Percentiles rank a stretch among this genome's conserved stretches.
phyloP scores from a whole-genome alignment of 768 basidiomycete genomes.

The Boletus barrowsii region DNA sequence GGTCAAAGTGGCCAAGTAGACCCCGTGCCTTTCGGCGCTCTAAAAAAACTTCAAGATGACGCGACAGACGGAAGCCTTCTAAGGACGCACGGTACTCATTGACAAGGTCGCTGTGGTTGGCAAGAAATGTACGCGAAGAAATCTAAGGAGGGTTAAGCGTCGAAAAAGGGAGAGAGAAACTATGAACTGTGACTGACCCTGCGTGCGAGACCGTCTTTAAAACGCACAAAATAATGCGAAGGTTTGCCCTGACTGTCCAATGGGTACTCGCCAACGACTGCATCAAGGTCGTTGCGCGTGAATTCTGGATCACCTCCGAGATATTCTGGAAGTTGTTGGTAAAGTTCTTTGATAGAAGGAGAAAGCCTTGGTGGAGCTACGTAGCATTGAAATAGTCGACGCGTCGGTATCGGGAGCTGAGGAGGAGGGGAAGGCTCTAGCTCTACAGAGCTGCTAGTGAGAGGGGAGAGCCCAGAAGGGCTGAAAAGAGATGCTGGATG shows the following conservation, averaged over 20 bases:
- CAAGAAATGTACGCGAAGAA: constrained; percentile 37
- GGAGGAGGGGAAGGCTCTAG: constrained; percentile 4
- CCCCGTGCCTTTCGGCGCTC: constrained; percentile 45
- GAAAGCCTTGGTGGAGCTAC: constrained; percentile 39
- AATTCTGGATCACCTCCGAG: constrained; percentile 36
- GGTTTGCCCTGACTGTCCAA: constrained; percentile 25
- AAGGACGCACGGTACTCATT: constrained; percentile 51
- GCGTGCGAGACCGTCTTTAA: constrained; percentile 52
- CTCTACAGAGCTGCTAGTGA: constrained; percentile 9
- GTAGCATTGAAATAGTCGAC: constrained; percentile 25
- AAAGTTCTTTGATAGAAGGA: constrained; percentile 38
- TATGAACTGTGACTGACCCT: constrained; percentile 41
- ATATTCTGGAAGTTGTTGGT: constrained; percentile 35
- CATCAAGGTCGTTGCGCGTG: constrained; percentile 32
- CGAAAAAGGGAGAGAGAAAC: neutral
- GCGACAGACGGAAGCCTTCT: neutral
- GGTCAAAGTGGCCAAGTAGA: constrained; percentile 53
- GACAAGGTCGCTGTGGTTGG: constrained; percentile 44
- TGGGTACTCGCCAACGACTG: constrained; percentile 59
- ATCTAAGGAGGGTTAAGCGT: constrained; percentile 36
- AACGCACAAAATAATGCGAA: constrained; percentile 62
- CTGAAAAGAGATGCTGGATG: constrained; percentile 18
- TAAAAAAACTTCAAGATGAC: constrained; percentile 27
- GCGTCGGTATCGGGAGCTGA: constrained; percentile 8
- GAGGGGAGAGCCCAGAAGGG: constrained; percentile 13